These are phyloP conservation scores for Beauveria pseudobassiana DNA, from an alignment of 2,329 filamentous ascomycete species.

Conservation along the genomic window DNA sequence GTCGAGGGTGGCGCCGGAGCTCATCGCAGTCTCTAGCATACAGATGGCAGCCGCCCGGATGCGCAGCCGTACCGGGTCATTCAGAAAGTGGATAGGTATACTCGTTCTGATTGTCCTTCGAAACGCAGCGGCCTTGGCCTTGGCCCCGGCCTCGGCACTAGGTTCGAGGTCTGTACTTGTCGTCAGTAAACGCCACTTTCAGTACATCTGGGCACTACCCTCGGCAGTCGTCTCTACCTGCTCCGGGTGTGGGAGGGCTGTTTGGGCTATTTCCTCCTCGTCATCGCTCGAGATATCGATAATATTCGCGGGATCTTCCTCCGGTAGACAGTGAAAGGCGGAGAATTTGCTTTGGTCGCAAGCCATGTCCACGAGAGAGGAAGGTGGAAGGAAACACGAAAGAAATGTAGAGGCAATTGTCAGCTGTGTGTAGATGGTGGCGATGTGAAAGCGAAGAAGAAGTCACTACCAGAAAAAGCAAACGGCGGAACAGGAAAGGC, in stretches of 20 bases:
- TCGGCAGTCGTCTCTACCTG: background rate
- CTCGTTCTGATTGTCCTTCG: background rate
- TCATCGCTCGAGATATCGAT: slow-evolving; percentile 8
- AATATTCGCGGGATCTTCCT: background rate
- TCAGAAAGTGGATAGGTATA: background rate
- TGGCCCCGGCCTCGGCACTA: background rate
- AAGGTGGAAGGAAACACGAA: no score
- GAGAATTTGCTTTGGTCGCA: background rate
- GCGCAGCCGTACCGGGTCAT: background rate
- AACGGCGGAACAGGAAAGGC: background rate
- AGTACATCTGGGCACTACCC: background rate
- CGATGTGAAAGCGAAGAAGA: no score
- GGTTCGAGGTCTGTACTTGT: background rate
- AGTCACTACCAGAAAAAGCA: background rate
- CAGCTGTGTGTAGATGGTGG: no score
- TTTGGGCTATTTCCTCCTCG: background rate
- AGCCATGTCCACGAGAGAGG: background rate
- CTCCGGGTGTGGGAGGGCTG: background rate
- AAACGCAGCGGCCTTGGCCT: background rate
- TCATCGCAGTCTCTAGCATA: slow-evolving; percentile 18
- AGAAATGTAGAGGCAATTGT: no score
- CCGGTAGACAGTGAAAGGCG: background rate
- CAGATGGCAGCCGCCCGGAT: slow-evolving; percentile 17
- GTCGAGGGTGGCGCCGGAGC: slow-evolving; percentile 11
- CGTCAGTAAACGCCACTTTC: background rate